A percentile compares a stretch with the other conserved stretches of the same genome.
These are phyloP conservation scores for Cucumis cinereus DNA, from an alignment of 306 rosid genomes.

Conservation along the genomic window DNA sequence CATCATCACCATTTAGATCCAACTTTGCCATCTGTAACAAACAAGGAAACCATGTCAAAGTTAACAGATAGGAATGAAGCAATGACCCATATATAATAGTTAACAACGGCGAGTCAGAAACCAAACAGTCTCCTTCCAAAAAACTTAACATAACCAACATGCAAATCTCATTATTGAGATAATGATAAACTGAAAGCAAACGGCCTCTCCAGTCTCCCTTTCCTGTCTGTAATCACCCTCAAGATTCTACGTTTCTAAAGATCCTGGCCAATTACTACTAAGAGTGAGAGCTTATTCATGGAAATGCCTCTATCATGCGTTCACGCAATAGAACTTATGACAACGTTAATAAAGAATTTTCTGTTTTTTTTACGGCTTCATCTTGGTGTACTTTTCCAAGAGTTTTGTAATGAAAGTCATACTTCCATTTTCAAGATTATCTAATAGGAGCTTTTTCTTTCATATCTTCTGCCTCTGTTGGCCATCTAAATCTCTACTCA, in stretches of 20 bases:
- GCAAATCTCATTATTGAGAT: neutral
- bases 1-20: constrained; percentile 82
- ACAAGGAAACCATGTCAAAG: neutral
- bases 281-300: neutral
- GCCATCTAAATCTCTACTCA: neutral
- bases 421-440: neutral
- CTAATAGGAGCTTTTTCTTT: neutral
- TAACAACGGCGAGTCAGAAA: neutral
- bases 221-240: neutral
- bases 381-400: neutral
- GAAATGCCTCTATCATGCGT: neutral
- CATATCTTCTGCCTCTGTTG: neutral
- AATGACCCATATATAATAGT: neutral
- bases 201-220: neutral
- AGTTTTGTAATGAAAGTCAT: neutral
- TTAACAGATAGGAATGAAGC: neutral
- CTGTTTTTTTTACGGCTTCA: neutral
- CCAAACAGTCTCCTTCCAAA: neutral
- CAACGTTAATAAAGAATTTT: neutral
- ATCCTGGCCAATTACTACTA: neutral
- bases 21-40: constrained; percentile 72
- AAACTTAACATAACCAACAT: neutral
- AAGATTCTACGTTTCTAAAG: neutral
- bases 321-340: neutral
- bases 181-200: neutral